Percentiles rank a stretch among this genome's conserved stretches.
Conservation (phyloP, 2,329 filamentous ascomycete genomes). For the Monosporascus sp. region DNA sequence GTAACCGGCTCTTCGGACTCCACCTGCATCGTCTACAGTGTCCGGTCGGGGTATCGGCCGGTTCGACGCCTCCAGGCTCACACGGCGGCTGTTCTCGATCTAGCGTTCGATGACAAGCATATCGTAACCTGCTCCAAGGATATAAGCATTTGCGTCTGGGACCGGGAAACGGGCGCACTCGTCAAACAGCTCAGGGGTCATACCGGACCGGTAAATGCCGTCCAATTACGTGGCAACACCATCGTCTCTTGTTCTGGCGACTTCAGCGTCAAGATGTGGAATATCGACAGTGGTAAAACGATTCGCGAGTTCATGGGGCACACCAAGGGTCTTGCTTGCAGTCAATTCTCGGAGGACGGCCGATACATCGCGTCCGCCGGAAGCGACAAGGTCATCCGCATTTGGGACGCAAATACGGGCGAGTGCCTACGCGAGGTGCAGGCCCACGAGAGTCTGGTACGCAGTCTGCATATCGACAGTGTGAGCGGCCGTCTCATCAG, state of each 20-base stretch:
- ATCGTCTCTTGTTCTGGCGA: slow-evolving; percentile 93
- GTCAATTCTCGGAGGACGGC: slow-evolving; percentile 95
- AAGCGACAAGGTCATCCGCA: slow-evolving; percentile 91
- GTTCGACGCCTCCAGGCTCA: slow-evolving; percentile 75
- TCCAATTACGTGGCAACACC: slow-evolving; percentile 88
- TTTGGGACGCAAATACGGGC: slow-evolving; percentile 91
- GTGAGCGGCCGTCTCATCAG: slow-evolving; percentile 81
- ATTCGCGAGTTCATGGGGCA: slow-evolving; percentile 88
- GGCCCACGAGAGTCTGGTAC: slow-evolving; percentile 81
- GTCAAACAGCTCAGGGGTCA: slow-evolving; percentile 80
- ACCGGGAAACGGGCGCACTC: slow-evolving; percentile 70
- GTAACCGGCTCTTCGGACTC: slow-evolving; percentile 93
- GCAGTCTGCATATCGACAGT: slow-evolving; percentile 85
- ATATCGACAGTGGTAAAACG: slow-evolving; percentile 79
- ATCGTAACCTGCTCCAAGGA: slow-evolving; percentile 98
- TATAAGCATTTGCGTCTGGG: slow-evolving; percentile 89
- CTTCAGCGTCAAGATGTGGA: slow-evolving; percentile 91
- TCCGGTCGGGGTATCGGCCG: slow-evolving; percentile 72
- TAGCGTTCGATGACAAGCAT: slow-evolving; percentile 85
- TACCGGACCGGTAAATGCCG: slow-evolving; percentile 88
- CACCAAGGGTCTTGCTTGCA: slow-evolving; percentile 89
- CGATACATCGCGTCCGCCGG: slow-evolving; percentile 88
- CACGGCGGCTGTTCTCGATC: slow-evolving; percentile 82
- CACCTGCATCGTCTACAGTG: slow-evolving; percentile 86
- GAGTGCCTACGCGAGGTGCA: slow-evolving; percentile 74